phyloP scores from a whole-genome alignment of 2,329 filamentous ascomycete genomes.

The Penicillium italicum region DNA sequence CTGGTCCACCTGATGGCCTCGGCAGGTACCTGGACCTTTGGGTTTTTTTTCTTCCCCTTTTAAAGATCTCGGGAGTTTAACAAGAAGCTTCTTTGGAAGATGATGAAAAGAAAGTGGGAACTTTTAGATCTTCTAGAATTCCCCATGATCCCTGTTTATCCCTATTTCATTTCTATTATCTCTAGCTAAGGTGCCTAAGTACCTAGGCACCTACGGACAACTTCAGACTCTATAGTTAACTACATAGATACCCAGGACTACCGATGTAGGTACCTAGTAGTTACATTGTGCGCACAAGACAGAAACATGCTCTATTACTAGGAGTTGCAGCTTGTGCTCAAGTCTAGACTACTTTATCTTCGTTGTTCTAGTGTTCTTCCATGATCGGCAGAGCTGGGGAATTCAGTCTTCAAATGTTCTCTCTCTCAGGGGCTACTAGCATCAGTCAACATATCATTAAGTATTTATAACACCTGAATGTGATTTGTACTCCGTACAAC shows the following conservation, averaged over 20 bases:
- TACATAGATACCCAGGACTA: no score
- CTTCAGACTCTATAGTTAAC: neutral
- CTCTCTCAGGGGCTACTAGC: slow-evolving; percentile 6
- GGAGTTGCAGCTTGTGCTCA: neutral
- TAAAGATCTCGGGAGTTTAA: slow-evolving; percentile 1
- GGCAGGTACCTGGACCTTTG: slow-evolving; percentile 16
- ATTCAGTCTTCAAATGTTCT: neutral
- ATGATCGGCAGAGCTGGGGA: slow-evolving; percentile 6
- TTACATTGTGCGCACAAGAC: no score
- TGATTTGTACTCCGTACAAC: neutral
- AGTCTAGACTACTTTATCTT: neutral
- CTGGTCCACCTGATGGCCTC: slow-evolving; percentile 33
- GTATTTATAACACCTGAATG: neutral
- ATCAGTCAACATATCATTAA: neutral
- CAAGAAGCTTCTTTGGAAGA: slow-evolving; percentile 2
- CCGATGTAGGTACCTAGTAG: no score
- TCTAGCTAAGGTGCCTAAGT: neutral
- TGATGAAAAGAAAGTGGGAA: slow-evolving; percentile 13
- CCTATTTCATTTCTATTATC: neutral
- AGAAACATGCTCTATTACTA: neutral
- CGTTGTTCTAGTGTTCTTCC: slow-evolving; percentile 1
- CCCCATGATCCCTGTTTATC: neutral
- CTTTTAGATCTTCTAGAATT: slow-evolving; percentile 4
- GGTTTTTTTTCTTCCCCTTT: neutral
- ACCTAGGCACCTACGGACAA: neutral